Evolutionary conservation across 441 rosid genomes (phyloP).

Genomic region (Euphorbia corollata): DNA sequence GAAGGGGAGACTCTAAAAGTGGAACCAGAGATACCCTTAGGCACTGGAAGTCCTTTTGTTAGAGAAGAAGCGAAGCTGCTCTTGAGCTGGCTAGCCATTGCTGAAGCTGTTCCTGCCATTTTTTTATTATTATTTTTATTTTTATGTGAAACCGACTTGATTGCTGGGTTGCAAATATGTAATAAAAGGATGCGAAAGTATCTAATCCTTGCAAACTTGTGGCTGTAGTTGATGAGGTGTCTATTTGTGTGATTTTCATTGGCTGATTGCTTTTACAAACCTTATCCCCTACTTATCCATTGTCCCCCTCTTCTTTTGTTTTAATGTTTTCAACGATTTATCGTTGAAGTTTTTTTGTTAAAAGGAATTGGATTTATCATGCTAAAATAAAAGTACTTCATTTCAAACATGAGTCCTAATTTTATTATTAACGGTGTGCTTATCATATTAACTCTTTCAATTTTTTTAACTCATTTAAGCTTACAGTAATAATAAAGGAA

Average conservation of each 20-base stretch:
- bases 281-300: constrained; percentile 51
- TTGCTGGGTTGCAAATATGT: constrained; percentile 13
- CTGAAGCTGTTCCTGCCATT: constrained; percentile 63
- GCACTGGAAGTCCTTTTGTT: constrained; percentile 37
- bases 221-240: constrained; percentile 36
- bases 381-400: too few species aligned
- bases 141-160: not conserved
- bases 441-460: too few species aligned
- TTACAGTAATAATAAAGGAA: too few species aligned
- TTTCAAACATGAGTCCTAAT: too few species aligned
- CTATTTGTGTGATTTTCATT: constrained; percentile 31
- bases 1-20: constrained; percentile 44
- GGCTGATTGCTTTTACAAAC: constrained; percentile 26
- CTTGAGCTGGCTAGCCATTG: constrained; percentile 84
- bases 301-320: not conserved
- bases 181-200: constrained; percentile 16
- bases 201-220: constrained; percentile 31
- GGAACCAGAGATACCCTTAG: constrained; percentile 61
- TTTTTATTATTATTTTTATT: too few species aligned
- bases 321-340: not conserved
- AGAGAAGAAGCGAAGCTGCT: constrained; percentile 61
- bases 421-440: too few species aligned
- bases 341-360: too few species aligned
- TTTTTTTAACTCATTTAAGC: too few species aligned
- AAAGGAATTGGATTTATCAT: too few species aligned